These are phyloP conservation scores for Pythium myriotylum DNA, from an alignment of 352 stramenopile species.

Conservation along the genomic window DNA sequence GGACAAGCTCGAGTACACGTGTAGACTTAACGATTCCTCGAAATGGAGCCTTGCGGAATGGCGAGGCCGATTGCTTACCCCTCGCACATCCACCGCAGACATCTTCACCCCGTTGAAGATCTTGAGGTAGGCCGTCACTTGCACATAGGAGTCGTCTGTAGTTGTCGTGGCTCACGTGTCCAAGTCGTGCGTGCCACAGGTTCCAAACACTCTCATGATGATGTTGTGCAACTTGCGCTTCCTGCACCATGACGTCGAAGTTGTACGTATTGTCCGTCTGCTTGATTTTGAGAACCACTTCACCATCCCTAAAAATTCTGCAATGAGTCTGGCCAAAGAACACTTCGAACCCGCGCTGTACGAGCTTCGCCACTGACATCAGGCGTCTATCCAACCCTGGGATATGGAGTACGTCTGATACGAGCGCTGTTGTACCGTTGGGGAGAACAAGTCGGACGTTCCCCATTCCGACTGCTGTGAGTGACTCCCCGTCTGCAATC, in stretches of 20 bases:
- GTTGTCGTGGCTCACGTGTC: conserved; percentile 1
- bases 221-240: neutral
- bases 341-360: neutral
- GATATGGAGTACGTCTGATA: conserved; percentile 10
- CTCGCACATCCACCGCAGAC: conserved; percentile 12
- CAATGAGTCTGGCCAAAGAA: neutral
- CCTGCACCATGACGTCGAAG: neutral
- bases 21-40: conserved; percentile 7
- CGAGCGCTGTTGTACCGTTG: neutral
- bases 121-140: neutral
- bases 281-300: neutral
- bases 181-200: conserved; percentile 13
- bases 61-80: conserved; percentile 16
- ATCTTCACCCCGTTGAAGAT: neutral
- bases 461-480: neutral
- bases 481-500: conserved; percentile 9
- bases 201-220: neutral
- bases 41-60: neutral
- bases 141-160: neutral
- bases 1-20: conserved; percentile 13
- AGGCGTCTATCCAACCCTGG: conserved; percentile 7
- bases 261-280: neutral
- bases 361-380: conserved; percentile 12
- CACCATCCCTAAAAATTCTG: neutral
- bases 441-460: neutral